Evolutionary conservation across 164 flowering plant genomes (phyloP), one percentile per base, ranked within the genome.

Genomic region (Macadamia integrifolia): DNA sequence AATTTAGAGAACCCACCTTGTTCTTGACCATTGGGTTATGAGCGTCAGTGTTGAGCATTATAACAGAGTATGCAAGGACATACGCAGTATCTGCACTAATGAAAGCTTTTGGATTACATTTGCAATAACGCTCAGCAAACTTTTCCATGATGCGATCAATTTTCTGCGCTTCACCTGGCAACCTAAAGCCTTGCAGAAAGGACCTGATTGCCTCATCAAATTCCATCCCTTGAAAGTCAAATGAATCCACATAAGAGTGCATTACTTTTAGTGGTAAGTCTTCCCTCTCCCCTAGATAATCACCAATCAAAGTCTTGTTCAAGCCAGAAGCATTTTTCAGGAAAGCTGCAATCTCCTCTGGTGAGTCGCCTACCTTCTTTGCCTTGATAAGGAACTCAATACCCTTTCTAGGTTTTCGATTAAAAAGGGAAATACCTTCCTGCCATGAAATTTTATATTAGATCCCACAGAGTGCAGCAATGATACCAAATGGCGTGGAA

Each of bases 31-130:
- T 91, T 44, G 98, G 97, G 60, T 95, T 93, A 72, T 95, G 99
- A 64, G 98, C 95, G 83, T 91, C 99, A 53, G 99, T 91, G 75
- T 95, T 95, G 65, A 92, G 96, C 97, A 95, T 0, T 71, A 95
- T 93, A 64, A 93, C 98, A 64, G 96, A 89, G 75, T 95, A 95
- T 11, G 99, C 97, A 72, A 95, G 96, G 65, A 95, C 97, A 81
- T 95, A 95, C 29, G 98, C 99, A 23, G 99, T 92, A 71, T 95
- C 99, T 59, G 98, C 99, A 86, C 98, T 95, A 29, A 78, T 85
- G 76, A 95, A 95, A 59, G 75, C 88, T 77, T 87, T 92, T 18
- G 97, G 90, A 72, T 95, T 95, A 69, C 99, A 95, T 80, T 95
- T 95, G 76, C 98, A 95, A 53, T 53, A 53, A 17, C 57, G 17